Conservation (phyloP, 1,284 basidiomycete species). For the Tylopilus orsonianus region DNA sequence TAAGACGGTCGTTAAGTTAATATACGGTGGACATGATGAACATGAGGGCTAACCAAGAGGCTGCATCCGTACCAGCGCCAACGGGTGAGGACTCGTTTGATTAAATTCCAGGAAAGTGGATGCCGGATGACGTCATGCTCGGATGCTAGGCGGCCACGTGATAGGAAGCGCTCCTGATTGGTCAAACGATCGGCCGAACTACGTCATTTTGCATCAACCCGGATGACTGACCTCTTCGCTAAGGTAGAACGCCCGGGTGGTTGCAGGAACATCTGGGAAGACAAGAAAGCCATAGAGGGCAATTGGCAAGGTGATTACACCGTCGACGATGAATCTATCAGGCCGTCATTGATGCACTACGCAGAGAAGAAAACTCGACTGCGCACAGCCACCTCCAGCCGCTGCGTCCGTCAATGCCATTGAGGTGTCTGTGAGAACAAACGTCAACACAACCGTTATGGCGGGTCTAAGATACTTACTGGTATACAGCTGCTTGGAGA, state of each 20-base stretch:
- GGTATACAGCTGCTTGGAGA: constrained; percentile 65
- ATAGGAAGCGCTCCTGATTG: constrained; percentile 53
- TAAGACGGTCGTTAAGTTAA: not conserved
- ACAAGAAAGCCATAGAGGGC: constrained; percentile 71
- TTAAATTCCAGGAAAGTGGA: constrained; percentile 49
- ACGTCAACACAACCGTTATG: not conserved
- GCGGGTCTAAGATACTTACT: constrained; percentile 32
- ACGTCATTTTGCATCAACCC: not conserved
- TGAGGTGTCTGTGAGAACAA: constrained; percentile 44
- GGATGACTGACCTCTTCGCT: constrained; percentile 46
- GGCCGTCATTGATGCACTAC: not conserved
- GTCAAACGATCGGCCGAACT: not conserved
- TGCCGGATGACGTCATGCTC: constrained; percentile 41
- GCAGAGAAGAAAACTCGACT: constrained; percentile 1
- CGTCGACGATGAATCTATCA: constrained; percentile 68
- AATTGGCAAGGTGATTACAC: constrained; percentile 69
- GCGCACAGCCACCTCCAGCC: constrained; percentile 74
- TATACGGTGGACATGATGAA: not conserved
- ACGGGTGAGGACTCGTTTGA: constrained; percentile 52
- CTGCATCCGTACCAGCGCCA: constrained; percentile 75
- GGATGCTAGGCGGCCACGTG: constrained; percentile 43
- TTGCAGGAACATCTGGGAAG: constrained; percentile 71
- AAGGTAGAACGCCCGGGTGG: constrained; percentile 66
- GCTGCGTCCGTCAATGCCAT: constrained; percentile 55
- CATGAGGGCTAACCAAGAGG: constrained; percentile 45